phyloP scores from a whole-genome alignment of 1,284 basidiomycete genomes.

The Agaricales sp. region DNA sequence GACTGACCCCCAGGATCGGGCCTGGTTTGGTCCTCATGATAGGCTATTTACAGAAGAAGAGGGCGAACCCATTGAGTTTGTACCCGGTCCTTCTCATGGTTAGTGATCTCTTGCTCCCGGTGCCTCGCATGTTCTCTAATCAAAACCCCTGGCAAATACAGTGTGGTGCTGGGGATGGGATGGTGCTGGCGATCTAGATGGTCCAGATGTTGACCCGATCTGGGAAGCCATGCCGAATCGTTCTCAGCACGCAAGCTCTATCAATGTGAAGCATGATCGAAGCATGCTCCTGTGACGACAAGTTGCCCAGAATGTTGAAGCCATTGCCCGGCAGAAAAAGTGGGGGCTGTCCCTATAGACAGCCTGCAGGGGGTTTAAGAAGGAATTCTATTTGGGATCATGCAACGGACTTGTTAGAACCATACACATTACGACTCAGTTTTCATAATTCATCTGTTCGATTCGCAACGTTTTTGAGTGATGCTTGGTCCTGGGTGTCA shows the following conservation, averaged over 20 bases:
- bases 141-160: constrained; percentile 19
- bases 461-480: too few relatives aligned
- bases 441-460: too few relatives aligned
- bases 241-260: constrained; percentile 47
- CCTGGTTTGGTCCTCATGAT: constrained; percentile 94
- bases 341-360: too few relatives aligned
- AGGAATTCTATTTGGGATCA: too few relatives aligned
- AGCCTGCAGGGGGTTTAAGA: too few relatives aligned
- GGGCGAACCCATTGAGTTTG: constrained; percentile 63
- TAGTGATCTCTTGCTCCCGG: constrained; percentile 21
- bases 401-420: background rate
- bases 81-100: constrained; percentile 82
- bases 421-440: background rate
- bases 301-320: background rate
- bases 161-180: constrained; percentile 99
- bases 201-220: constrained; percentile 89
- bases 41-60: constrained; percentile 86
- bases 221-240: constrained; percentile 82
- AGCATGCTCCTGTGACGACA: constrained; percentile 17
- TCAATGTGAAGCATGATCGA: constrained; percentile 71
- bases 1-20: constrained; percentile 88
- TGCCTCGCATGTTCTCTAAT: background rate
- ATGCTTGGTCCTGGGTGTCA: too few relatives aligned
- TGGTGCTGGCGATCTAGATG: constrained; percentile 90
- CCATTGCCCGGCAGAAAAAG: too few relatives aligned